Evolutionary conservation across 805 yeast genomes (phyloP), one percentile per base, ranked within the genome.

Genomic region (Candida gorgasii): DNA sequence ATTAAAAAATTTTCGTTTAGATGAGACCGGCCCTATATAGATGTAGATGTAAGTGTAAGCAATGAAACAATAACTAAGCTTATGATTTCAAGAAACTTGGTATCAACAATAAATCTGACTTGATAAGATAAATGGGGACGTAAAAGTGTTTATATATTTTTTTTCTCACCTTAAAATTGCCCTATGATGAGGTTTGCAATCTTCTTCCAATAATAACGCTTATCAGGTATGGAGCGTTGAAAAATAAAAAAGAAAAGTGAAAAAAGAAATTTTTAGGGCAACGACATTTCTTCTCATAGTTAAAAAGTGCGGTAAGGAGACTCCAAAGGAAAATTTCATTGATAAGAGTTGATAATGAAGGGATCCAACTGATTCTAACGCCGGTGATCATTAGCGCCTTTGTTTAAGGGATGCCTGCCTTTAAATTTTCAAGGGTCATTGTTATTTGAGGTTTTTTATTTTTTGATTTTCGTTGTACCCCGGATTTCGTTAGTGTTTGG

Each of bases 181-280:
- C 37, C 28, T 34, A 23, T 34, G 37, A 34, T 34, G 37, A 34
- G 37, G 28, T 34, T 5, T 20, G 28, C 37, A 18, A 34, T 17
- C 23, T 19, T 30, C 33, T 30, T 34, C 37, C 37, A 34, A 34
- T 34, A 34, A 19, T 34, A 34, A 22, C 20, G 37, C 37, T 34
- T 34, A 34, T 34, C 37, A 22, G 12, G 20, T 8, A 16, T 9
- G n/a, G 24, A 31, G 35, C 35, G 35, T 31, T 31, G 28, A 34
- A 34, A 23, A 20, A 14, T 22, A 22, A 20, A 34, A 34, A 14
- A 13, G 15, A 24, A 11, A 12, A 18, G 16, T 8, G 22, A 34
- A 34, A 34, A 34, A 34, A 29, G 13, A 34, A 34, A 22, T 34
- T 33, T 34, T 5, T 12, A 8, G 9, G 15, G 8, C 6, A 6